A percentile compares a stretch with the other conserved stretches of the same genome.
phyloP scores from a whole-genome alignment of 306 rosid species.

The Quillaja saponaria region DNA sequence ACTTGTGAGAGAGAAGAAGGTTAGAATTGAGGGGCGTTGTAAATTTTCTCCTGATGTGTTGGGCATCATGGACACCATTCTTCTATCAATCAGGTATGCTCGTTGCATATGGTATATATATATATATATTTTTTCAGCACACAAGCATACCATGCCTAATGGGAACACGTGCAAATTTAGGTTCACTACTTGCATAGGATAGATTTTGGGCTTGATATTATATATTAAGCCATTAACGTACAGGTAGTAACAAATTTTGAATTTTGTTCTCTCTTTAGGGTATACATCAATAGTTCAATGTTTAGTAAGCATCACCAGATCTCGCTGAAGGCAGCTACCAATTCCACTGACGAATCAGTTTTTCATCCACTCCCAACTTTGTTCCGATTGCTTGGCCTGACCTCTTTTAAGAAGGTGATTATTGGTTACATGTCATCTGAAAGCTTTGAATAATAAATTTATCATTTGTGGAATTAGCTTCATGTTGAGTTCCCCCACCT shows the following conservation, averaged over 20 bases:
- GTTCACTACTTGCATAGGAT: slow-evolving; percentile 1
- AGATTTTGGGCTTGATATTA: background rate
- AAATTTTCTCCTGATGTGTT: slow-evolving; percentile 65
- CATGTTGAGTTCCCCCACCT: no score
- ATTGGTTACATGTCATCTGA: slow-evolving; percentile 10
- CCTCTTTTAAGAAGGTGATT: slow-evolving; percentile 75
- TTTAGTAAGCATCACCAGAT: slow-evolving; percentile 64
- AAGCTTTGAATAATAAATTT: background rate
- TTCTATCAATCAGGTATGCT: slow-evolving; percentile 70
- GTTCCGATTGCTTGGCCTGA: slow-evolving; percentile 76
- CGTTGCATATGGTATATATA: background rate
- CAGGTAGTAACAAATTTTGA: slow-evolving; percentile 27
- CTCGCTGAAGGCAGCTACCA: slow-evolving; percentile 68
- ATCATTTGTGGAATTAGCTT: slow-evolving; percentile 13
- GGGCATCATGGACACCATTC: slow-evolving; percentile 76
- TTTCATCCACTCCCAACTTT: slow-evolving; percentile 82
- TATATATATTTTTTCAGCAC: no score
- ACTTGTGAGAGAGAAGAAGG: slow-evolving; percentile 72
- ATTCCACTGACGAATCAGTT: slow-evolving; percentile 66
- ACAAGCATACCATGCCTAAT: background rate
- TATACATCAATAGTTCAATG: slow-evolving; percentile 69
- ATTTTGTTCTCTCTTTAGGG: slow-evolving; percentile 44
- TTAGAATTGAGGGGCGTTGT: slow-evolving; percentile 69
- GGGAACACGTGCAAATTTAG: no score
- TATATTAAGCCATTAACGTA: background rate